Base-by-base conservation (phyloP, 352 stramenopile genomes). In the Pythium chondricola region DNA sequence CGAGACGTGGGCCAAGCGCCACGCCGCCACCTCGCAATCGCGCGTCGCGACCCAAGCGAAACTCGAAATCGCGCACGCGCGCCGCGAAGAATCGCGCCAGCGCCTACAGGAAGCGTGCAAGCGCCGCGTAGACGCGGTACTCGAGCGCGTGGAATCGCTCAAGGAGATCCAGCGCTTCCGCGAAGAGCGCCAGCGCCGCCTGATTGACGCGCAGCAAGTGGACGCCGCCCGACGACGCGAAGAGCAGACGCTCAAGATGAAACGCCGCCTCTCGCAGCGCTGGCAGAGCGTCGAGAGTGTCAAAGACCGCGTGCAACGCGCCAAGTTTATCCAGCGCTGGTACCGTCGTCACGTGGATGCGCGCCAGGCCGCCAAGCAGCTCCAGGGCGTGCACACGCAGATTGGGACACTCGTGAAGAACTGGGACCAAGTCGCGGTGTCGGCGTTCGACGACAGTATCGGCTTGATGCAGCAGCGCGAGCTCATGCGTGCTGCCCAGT, bases 311-410 rank as follows among this genome's bases (percentile, higher is more conserved):
- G 67, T 85, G 46, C 65, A 63, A 39, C 48, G 71, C 18, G 69
- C 52, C 48, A 88, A 87, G 61, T 83, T 74, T 47, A 86, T 88
- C 61, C 80, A 88, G 66, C 72, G 72, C 16, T 88, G 80, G 80
- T 85, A 75, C 47, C 68, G 76, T 1, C 68, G 68, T 21, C 65
- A 74, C 24, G 60, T 78, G 17, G 69, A 69, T 1, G 67, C 61
- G 29, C 65, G 71, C 36, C 67, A 67, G 39, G 70, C 65, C 17
- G 70, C 68, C 8, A 42, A 37, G 8, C 63, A 65, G 33, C 40
- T 83, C 38, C 54, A 62, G 42, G 16, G 54, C n/a, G 63, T 71
- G 29, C 61, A 67, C 31, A 47, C 27, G 1, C 63, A 82, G 27
- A 58, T 81, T 24, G 49, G 42, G 21, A 66, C 55, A 16, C 60